Conservation (phyloP, 176 grass and related monocot species). For the Aegilops tauschii region DNA sequence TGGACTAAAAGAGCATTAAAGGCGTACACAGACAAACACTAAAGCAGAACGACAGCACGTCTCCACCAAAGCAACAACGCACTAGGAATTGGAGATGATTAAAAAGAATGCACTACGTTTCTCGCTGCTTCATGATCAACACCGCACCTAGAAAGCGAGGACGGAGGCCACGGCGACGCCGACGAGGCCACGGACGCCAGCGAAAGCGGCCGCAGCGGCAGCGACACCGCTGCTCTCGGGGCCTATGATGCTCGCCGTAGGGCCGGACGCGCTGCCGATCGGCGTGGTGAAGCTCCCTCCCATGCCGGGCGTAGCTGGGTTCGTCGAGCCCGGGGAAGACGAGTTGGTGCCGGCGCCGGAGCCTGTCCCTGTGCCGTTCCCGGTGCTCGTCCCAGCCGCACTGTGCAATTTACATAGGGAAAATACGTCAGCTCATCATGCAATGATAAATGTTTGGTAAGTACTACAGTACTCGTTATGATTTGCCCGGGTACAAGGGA, state of each 20-base stretch:
- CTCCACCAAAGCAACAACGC: not conserved
- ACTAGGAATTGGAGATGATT: not conserved
- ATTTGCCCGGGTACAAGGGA: too few relatives aligned
- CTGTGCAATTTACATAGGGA: not conserved
- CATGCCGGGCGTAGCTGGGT: conserved; percentile 19
- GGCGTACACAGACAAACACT: not conserved
- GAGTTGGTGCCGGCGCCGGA: not conserved
- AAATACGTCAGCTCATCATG: not conserved
- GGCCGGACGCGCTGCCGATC: conserved; percentile 26
- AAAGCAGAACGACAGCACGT: not conserved
- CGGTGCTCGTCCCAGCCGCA: conserved; percentile 32
- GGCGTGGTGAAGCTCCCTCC: conserved; percentile 46
- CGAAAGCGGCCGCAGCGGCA: not conserved
- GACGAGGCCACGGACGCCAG: conserved; percentile 1
- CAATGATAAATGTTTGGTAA: not conserved
- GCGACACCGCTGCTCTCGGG: not conserved
- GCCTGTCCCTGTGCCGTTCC: not conserved
- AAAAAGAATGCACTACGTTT: not conserved
- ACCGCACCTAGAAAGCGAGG: conserved; percentile 18
- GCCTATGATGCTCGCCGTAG: conserved; percentile 23
- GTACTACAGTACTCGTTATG: too few relatives aligned
- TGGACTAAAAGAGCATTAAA: not conserved
- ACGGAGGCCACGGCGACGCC: conserved; percentile 19
- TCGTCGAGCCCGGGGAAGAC: conserved; percentile 8
- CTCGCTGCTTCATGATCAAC: not conserved